Base-by-base conservation (phyloP, 805 yeast genomes). In the Isabelozyma rhagii region DNA sequence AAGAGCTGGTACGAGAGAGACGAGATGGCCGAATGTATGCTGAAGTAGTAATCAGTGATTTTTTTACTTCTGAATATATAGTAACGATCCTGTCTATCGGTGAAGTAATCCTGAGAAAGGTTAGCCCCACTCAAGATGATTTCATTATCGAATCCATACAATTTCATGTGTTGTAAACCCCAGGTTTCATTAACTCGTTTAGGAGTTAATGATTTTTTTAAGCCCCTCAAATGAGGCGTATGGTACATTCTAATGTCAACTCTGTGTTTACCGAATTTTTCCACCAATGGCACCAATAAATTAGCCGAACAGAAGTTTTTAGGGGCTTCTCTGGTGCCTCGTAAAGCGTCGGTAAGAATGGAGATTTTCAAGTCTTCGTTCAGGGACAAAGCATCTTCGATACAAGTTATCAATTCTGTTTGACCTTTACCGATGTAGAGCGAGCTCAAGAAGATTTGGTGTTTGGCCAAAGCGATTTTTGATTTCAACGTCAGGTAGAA, bases 151-250 rank as follows among this genome's bases (percentile, higher is more conserved):
- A 92, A 84, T 1, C 99, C 99, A 65, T 94, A 94, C 28, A 94
- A 78, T 65, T 94, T 94, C 98, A 94, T 94, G 63, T 94, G 99
- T 66, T 94, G 99, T 46, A 94, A 77, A 0, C 99, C 99, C 70
- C 79, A 81, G 3, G 96, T 92, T 69, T 94, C 99, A 66, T 92
- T 91, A 54, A 93, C 75, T 54, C 99, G 78, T 51, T 80, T 85
- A 0, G 99, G 99, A 3, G 90, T 76, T 42, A 87, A 43, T 8
- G 69, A 56, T 60, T 84, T 83, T 49, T 81, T 78, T 51, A 89
- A 61, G 0, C 96, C 96, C 39, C 78, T 71, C 56, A 89, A 76
- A 54, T 85, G 85, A 0, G 99, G 99, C 0, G 99, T 93, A 58
- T 87, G 96, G 67, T 89, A 94, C 76, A 92, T 78, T 57, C 96